Evolutionary conservation across 2,329 filamentous ascomycete species (phyloP).

Genomic region (Sordariomycetes sp.): DNA sequence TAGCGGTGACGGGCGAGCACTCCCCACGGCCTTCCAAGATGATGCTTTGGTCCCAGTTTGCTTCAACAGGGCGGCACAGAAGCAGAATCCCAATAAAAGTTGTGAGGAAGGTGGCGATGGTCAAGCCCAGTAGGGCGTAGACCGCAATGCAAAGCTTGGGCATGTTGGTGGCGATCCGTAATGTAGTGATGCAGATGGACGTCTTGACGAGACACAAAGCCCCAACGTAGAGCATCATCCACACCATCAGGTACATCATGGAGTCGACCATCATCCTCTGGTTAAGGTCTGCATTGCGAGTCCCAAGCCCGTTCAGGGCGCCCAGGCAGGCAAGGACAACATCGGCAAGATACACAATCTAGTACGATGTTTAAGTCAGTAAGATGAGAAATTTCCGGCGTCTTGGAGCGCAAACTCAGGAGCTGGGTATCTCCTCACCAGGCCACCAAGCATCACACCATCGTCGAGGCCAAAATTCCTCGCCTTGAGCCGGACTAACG

Average conservation of each 20-base stretch:
- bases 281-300: constrained; percentile 11
- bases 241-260: constrained; percentile 12
- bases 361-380: not conserved
- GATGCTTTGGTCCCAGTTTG: constrained; percentile 15
- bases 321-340: constrained; percentile 8
- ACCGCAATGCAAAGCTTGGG: constrained; percentile 10
- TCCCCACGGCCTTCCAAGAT: constrained; percentile 11
- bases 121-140: constrained; percentile 9
- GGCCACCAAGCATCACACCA: not conserved
- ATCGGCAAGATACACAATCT: not conserved
- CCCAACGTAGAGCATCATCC: constrained; percentile 14
- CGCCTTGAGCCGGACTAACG: constrained; percentile 5
- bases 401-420: not conserved
- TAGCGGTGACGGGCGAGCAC: constrained; percentile 10
- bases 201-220: constrained; percentile 14
- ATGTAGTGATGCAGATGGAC: constrained; percentile 21
- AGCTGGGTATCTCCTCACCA: not conserved
- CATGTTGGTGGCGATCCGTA: constrained; percentile 15
- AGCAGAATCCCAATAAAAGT: constrained; percentile 17
- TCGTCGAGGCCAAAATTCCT: not conserved
- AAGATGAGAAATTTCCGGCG: not conserved
- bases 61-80: constrained; percentile 17
- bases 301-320: constrained; percentile 11
- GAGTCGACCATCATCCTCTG: constrained; percentile 8
- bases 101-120: constrained; percentile 14